phyloP scores from a whole-genome alignment of 2,329 filamentous ascomycete species.

The Cladobotryum mycophilum region DNA sequence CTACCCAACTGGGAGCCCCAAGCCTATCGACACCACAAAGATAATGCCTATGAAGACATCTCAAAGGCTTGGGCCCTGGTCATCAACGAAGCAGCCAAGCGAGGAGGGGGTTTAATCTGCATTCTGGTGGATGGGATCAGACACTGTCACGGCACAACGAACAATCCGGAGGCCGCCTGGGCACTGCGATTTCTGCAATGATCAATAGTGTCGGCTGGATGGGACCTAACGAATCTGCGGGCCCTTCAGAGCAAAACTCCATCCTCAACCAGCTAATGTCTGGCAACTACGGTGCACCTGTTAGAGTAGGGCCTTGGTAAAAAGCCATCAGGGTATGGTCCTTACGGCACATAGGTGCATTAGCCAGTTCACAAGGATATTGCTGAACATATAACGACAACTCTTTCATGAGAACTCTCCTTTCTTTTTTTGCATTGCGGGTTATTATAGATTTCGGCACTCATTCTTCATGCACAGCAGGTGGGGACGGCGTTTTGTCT shows the following conservation, averaged over 20 bases:
- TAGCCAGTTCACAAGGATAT: slow-evolving; percentile 15
- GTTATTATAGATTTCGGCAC: slow-evolving; percentile 31
- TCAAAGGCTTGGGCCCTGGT: slow-evolving; percentile 89
- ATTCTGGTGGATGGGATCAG: slow-evolving; percentile 90
- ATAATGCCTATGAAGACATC: slow-evolving; percentile 94
- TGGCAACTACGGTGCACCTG: slow-evolving; percentile 53
- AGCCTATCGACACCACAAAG: slow-evolving; percentile 85
- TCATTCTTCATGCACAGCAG: slow-evolving; percentile 23
- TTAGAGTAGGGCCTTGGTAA: slow-evolving; percentile 58
- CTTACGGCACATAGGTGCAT: neutral
- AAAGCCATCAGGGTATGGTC: neutral
- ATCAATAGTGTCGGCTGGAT: slow-evolving; percentile 73
- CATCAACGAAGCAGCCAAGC: slow-evolving; percentile 83
- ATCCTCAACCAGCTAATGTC: slow-evolving; percentile 58
- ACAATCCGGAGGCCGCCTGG: slow-evolving; percentile 73
- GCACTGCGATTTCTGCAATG: slow-evolving; percentile 72
- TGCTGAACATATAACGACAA: slow-evolving; percentile 27
- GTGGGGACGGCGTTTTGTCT: slow-evolving; percentile 26
- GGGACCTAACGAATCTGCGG: slow-evolving; percentile 35
- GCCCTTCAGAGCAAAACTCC: slow-evolving; percentile 43
- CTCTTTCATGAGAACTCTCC: slow-evolving; percentile 26
- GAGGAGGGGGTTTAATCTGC: slow-evolving; percentile 85
- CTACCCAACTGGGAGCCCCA: slow-evolving; percentile 88
- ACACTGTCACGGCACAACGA: slow-evolving; percentile 82
- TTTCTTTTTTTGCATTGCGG: slow-evolving; percentile 28